These are phyloP conservation scores for Lactifluus hygrophoroides DNA, from an alignment of 768 basidiomycete species.

Conservation along the genomic window DNA sequence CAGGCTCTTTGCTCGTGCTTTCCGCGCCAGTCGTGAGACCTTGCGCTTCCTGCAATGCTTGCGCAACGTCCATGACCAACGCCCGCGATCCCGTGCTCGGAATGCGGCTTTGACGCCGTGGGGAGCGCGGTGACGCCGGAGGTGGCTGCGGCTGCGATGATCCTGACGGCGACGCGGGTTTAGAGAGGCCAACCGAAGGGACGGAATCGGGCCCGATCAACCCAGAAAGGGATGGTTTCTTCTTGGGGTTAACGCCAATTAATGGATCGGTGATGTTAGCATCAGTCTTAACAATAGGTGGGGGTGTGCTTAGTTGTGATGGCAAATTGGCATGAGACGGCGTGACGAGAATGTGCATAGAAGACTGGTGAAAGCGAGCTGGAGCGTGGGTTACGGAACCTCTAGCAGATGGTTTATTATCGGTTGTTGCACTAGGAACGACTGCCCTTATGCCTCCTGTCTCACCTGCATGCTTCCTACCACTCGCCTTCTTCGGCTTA, in stretches of 20 bases:
- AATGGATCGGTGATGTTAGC: conserved; percentile 26
- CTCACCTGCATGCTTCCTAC: background rate
- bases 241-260: conserved; percentile 20
- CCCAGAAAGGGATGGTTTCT: conserved; percentile 21
- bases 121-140: conserved; percentile 22
- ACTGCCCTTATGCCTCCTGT: background rate
- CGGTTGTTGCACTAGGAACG: background rate
- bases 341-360: background rate
- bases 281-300: background rate
- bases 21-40: background rate
- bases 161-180: background rate
- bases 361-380: background rate
- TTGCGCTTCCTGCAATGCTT: conserved; percentile 39
- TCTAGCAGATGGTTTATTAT: background rate
- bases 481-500: conserved; percentile 28
- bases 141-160: background rate
- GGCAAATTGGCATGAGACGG: background rate
- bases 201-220: conserved; percentile 35
- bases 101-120: conserved; percentile 44
- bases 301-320: too few species aligned
- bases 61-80: conserved; percentile 73
- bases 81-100: conserved; percentile 63
- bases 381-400: background rate
- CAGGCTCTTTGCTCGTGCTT: background rate
- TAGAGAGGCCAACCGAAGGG: conserved; percentile 30